phyloP scores from a whole-genome alignment of 176 grass and related monocot genomes.

The Musa itinerans region DNA sequence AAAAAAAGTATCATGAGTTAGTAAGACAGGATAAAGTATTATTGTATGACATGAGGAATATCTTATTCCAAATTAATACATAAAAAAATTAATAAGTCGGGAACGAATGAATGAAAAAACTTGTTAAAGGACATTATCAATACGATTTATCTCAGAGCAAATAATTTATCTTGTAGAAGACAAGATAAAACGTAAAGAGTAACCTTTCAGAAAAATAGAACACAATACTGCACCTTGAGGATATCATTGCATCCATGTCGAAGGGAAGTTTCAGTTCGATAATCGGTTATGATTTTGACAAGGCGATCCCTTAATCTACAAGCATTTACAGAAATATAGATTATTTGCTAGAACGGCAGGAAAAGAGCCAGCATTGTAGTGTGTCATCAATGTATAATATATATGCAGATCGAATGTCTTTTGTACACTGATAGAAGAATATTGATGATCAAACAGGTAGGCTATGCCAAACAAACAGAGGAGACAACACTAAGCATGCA shows the following conservation, averaged over 20 bases:
- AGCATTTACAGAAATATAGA: conserved; percentile 1
- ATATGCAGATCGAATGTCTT: not conserved
- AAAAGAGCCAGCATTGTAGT: not conserved
- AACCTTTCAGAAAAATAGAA: not conserved
- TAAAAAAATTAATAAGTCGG: not conserved
- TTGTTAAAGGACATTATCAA: not conserved
- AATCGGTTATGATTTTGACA: conserved; percentile 95
- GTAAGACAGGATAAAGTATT: conserved; percentile 1
- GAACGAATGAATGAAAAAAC: not conserved
- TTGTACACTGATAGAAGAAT: not conserved
- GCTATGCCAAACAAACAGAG: not conserved
- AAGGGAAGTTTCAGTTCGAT: conserved; percentile 91
- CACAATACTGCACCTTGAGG: conserved; percentile 47
- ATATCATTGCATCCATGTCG: conserved; percentile 93
- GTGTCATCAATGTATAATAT: not conserved
- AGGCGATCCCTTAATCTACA: conserved; percentile 75
- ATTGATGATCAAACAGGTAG: too few species aligned
- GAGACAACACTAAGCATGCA: not conserved
- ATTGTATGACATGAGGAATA: not conserved
- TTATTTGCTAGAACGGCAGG: not conserved
- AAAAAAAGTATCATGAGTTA: conserved; percentile 6
- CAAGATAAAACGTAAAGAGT: not conserved
- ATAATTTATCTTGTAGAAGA: not conserved
- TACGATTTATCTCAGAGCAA: not conserved
- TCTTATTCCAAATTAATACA: not conserved